Evolutionary conservation across 495 filamentous ascomycete species (phyloP).

Genomic region (Penicillium bovifimosum): DNA sequence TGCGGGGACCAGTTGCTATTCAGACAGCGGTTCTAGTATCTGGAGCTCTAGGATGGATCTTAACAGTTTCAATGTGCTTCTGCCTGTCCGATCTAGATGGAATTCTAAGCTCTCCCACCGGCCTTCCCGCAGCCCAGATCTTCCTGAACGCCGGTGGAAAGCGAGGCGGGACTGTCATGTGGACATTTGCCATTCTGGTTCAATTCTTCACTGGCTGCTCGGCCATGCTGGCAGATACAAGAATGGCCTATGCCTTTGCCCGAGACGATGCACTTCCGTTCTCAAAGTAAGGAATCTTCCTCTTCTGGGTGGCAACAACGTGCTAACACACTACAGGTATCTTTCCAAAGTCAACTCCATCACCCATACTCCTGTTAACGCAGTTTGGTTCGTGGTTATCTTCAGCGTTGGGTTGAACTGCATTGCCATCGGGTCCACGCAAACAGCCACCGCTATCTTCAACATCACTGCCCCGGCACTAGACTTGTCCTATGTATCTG

Average conservation of each 20-base stretch:
- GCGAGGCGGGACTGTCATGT: slow-evolving; percentile 59
- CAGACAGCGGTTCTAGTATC: slow-evolving; percentile 60
- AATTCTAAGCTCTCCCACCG: slow-evolving; percentile 57
- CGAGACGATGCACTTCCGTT: slow-evolving; percentile 65
- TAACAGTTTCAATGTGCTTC: slow-evolving; percentile 65
- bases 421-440: slow-evolving; percentile 63
- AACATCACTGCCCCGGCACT: slow-evolving; percentile 65
- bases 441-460: slow-evolving; percentile 66
- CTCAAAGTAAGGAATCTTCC: slow-evolving; percentile 42
- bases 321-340: slow-evolving; percentile 30
- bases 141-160: slow-evolving; percentile 63
- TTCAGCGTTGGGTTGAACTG: slow-evolving; percentile 57
- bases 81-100: slow-evolving; percentile 60
- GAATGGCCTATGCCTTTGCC: slow-evolving; percentile 64
- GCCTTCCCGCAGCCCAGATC: slow-evolving; percentile 64
- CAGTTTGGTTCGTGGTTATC: slow-evolving; percentile 66
- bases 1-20: slow-evolving; percentile 61
- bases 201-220: slow-evolving; percentile 69
- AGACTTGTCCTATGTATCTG: slow-evolving; percentile 63
- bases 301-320: neutral
- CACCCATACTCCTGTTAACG: slow-evolving; percentile 61
- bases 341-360: slow-evolving; percentile 52
- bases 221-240: slow-evolving; percentile 64
- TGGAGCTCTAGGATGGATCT: slow-evolving; percentile 57
- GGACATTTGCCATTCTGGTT: slow-evolving; percentile 63